Conservation (phyloP, 2,329 filamentous ascomycete genomes). For the Colletotrichum melonis region DNA sequence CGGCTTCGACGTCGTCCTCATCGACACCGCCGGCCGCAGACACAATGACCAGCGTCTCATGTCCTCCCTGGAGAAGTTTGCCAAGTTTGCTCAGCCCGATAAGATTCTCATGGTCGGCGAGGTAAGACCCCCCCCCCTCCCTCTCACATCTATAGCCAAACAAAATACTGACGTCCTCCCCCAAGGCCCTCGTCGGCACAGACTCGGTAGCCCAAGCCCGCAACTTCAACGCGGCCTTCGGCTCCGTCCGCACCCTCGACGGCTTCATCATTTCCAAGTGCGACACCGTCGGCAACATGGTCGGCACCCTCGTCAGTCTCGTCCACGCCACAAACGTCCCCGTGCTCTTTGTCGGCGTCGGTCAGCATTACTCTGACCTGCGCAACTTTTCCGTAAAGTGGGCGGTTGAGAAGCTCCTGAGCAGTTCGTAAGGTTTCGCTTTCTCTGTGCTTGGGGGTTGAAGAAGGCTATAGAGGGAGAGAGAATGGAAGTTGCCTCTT, state of each 20-base stretch:
- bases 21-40: constrained; percentile 93
- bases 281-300: constrained; percentile 99
- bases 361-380: constrained; percentile 76
- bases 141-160: background rate
- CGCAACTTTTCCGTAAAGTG: constrained; percentile 77
- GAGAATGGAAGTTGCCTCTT: background rate
- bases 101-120: constrained; percentile 96
- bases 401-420: constrained; percentile 75
- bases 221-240: constrained; percentile 96
- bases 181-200: constrained; percentile 86
- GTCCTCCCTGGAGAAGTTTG: constrained; percentile 97
- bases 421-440: constrained; percentile 51
- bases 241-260: constrained; percentile 81
- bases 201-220: constrained; percentile 95
- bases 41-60: constrained; percentile 97
- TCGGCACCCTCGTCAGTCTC: constrained; percentile 93
- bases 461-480: too few species aligned
- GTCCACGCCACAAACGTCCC: constrained; percentile 98
- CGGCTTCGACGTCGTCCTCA: constrained; percentile 91
- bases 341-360: constrained; percentile 87
- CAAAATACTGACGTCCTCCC: background rate
- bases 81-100: constrained; percentile 93
- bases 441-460: background rate
- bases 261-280: constrained; percentile 99
- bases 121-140: constrained; percentile 43